Evolutionary conservation across 371 early-diverging fungal species (phyloP).

Genomic region (Mortierella sp.): DNA sequence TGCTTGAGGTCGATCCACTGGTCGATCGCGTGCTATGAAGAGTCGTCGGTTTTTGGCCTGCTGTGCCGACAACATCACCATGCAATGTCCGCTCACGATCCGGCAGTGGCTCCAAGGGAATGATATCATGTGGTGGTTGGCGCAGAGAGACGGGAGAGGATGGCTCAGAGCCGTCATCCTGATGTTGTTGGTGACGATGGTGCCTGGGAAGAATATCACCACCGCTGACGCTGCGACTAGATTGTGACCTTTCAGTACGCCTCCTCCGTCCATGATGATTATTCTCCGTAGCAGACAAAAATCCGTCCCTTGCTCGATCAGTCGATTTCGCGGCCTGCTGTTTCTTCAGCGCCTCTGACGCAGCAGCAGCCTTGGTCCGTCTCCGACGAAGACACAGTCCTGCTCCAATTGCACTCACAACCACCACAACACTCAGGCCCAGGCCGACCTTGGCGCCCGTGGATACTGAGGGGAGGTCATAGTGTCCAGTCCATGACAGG

Average conservation of each 20-base stretch:
- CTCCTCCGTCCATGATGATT: neutral
- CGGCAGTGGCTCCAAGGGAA: neutral
- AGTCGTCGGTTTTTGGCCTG: no score
- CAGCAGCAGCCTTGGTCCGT: constrained; percentile 21
- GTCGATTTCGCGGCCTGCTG: neutral
- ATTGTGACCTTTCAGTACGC: neutral
- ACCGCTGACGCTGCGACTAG: neutral
- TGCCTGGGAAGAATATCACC: neutral
- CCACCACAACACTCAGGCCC: constrained; percentile 24
- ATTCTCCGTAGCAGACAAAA: neutral
- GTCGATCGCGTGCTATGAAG: neutral
- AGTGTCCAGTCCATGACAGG: constrained; percentile 28
- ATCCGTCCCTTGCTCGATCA: neutral
- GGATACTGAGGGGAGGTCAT: constrained; percentile 25
- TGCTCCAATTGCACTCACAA: constrained; percentile 37
- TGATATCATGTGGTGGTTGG: neutral
- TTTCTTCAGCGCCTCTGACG: neutral
- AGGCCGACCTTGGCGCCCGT: constrained; percentile 38
- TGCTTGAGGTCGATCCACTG: constrained; percentile 21
- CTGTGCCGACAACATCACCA: neutral
- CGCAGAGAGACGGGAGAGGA: neutral
- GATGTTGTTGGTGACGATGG: neutral
- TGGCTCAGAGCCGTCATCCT: neutral
- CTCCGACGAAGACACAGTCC: constrained; percentile 34
- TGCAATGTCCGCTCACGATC: neutral